Conservation (phyloP, 2,329 filamentous ascomycete genomes). For the Fusarium drepaniforme region DNA sequence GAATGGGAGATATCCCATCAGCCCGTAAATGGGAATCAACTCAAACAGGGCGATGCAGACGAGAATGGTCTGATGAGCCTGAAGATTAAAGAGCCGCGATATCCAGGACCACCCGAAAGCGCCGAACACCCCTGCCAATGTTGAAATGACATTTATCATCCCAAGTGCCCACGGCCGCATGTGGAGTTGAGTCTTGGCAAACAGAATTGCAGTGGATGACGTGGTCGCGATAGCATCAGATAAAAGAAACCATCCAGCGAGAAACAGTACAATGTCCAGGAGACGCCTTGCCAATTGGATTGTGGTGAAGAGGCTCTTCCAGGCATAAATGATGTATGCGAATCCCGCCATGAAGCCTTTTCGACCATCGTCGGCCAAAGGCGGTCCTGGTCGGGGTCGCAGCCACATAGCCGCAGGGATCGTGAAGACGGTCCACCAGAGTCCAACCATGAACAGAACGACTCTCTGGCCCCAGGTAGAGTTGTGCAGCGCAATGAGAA, state of each 20-base stretch:
- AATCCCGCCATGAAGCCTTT: constrained; percentile 62
- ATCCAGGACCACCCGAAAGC: constrained; percentile 91
- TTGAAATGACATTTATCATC: constrained; percentile 94
- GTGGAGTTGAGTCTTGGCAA: constrained; percentile 91
- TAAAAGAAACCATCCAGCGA: constrained; percentile 93
- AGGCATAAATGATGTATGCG: constrained; percentile 84
- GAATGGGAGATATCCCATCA: constrained; percentile 88
- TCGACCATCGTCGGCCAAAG: constrained; percentile 65
- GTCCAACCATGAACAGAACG: constrained; percentile 86
- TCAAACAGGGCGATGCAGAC: constrained; percentile 94
- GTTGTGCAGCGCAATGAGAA: constrained; percentile 79
- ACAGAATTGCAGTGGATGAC: constrained; percentile 92
- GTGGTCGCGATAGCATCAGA: constrained; percentile 96
- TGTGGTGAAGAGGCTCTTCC: constrained; percentile 87
- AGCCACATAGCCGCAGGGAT: constrained; percentile 91
- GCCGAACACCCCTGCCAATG: constrained; percentile 83
- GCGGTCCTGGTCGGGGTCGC: constrained; percentile 88
- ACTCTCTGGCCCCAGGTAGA: constrained; percentile 88
- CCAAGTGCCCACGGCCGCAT: constrained; percentile 92
- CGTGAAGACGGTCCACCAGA: constrained; percentile 95
- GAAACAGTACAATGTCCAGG: constrained; percentile 80
- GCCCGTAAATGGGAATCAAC: constrained; percentile 90
- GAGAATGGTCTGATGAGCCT: constrained; percentile 88
- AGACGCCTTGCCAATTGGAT: constrained; percentile 79
- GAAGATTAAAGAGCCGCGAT: constrained; percentile 75